Evolutionary conservation across 768 basidiomycete species (phyloP).

Genomic region (Mycena filopes): DNA sequence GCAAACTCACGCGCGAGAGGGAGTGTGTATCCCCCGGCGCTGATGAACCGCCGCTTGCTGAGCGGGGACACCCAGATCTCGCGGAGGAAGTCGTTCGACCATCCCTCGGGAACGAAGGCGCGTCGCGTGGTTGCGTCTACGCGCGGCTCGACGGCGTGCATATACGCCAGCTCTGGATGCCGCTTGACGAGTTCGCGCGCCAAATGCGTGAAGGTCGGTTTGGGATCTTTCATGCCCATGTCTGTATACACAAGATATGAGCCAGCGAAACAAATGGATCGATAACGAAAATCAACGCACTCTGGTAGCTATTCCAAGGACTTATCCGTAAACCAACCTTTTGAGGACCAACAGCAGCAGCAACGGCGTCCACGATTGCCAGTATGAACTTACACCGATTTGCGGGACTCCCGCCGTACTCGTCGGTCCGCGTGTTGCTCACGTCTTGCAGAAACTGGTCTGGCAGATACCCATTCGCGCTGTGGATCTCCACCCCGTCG

Average conservation of each 20-base stretch:
- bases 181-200: constrained; percentile 54
- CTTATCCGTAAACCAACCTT: constrained; percentile 65
- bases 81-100: constrained; percentile 21
- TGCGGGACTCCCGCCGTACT: constrained; percentile 75
- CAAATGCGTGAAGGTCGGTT: constrained; percentile 64
- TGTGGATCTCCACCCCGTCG: constrained; percentile 68
- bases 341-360: constrained; percentile 61
- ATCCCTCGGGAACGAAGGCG: constrained; percentile 14
- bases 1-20: constrained; percentile 40
- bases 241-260: constrained; percentile 37
- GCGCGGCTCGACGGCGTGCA: constrained; percentile 60
- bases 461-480: constrained; percentile 56
- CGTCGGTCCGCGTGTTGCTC: constrained; percentile 69
- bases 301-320: constrained; percentile 61
- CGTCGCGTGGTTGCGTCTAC: constrained; percentile 34
- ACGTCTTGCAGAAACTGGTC: constrained; percentile 73
- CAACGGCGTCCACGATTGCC: constrained; percentile 64
- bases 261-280: constrained; percentile 32
- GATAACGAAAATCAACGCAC: constrained; percentile 36
- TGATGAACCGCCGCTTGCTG: constrained; percentile 3
- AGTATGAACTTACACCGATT: constrained; percentile 66
- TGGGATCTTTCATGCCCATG: constrained; percentile 66
- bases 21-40: constrained; percentile 42
- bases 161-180: constrained; percentile 57
- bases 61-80: background rate